Percentiles rank a stretch among this genome's conserved stretches.
Conservation (phyloP, 1,284 basidiomycete species). For the Heliocybe sulcata region DNA sequence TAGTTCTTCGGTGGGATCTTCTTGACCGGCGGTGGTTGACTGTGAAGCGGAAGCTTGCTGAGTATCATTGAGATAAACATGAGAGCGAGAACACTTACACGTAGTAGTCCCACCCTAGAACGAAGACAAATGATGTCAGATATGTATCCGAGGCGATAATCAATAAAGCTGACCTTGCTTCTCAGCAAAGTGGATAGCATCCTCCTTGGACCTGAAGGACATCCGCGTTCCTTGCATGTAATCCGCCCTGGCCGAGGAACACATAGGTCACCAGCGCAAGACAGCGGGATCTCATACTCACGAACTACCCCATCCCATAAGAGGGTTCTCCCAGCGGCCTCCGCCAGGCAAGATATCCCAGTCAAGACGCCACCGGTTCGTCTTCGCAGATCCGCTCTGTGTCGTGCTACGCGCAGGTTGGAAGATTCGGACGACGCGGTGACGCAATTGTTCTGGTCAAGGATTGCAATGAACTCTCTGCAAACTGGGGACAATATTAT, state of each 20-base stretch:
- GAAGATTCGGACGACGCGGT: conserved; percentile 89
- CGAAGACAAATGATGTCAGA: conserved; percentile 3
- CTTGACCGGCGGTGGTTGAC: conserved; percentile 64
- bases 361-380: conserved; percentile 90
- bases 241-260: conserved; percentile 64
- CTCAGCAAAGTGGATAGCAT: conserved; percentile 91
- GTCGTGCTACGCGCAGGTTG: conserved; percentile 93
- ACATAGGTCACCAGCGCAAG: background rate
- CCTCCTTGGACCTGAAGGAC: conserved; percentile 85
- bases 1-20: conserved; percentile 90
- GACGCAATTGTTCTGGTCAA: conserved; percentile 48
- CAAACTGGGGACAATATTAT: background rate
- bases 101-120: conserved; percentile 70
- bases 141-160: background rate
- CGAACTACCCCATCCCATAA: conserved; percentile 97
- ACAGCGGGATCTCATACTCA: conserved; percentile 30
- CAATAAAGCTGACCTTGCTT: conserved; percentile 63
- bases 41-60: conserved; percentile 24
- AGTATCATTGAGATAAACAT: background rate
- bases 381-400: conserved; percentile 88
- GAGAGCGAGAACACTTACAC: conserved; percentile 38
- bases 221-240: conserved; percentile 94
- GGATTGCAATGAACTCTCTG: background rate
- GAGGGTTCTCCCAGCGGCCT: conserved; percentile 96
- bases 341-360: conserved; percentile 87